Conservation (phyloP, 495 filamentous ascomycete genomes). For the Rostrohypoxylon terebratum region DNA sequence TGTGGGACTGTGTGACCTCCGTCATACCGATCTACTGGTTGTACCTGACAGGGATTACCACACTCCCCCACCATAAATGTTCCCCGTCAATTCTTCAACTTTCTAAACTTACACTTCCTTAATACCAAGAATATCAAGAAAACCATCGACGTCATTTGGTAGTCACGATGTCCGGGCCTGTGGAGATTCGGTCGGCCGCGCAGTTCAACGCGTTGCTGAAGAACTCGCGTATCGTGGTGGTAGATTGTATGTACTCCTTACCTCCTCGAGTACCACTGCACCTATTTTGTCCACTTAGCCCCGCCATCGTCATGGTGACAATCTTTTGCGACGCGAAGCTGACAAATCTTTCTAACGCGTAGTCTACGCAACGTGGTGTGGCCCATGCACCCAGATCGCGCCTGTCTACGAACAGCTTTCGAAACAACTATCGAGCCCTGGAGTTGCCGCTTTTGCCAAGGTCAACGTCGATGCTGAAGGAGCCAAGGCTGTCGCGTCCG, state of each 20-base stretch:
- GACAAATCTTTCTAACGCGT: slow-evolving; percentile 42
- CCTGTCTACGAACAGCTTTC: slow-evolving; percentile 86
- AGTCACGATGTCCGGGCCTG: slow-evolving; percentile 69
- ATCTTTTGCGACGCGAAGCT: slow-evolving; percentile 36
- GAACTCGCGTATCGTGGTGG: slow-evolving; percentile 78
- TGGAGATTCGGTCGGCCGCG: slow-evolving; percentile 75
- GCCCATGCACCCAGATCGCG: slow-evolving; percentile 85
- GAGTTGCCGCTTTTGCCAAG: slow-evolving; percentile 84
- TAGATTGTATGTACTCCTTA: slow-evolving; percentile 77
- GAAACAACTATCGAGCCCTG: slow-evolving; percentile 74
- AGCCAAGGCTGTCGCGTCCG: slow-evolving; percentile 69
- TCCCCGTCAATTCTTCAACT: slow-evolving; percentile 17
- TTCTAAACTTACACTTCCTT: slow-evolving; percentile 14
- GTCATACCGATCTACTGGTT: not conserved
- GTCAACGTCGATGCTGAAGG: slow-evolving; percentile 83
- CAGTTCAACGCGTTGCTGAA: slow-evolving; percentile 78
- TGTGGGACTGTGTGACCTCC: slow-evolving; percentile 11
- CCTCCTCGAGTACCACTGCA: slow-evolving; percentile 27
- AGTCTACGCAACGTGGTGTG: slow-evolving; percentile 93
- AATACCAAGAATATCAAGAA: slow-evolving; percentile 9
- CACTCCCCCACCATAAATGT: slow-evolving; percentile 30
- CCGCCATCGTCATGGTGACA: slow-evolving; percentile 38
- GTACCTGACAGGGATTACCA: slow-evolving; percentile 42
- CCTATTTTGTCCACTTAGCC: slow-evolving; percentile 36
- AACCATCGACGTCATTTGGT: not conserved